These are phyloP conservation scores for Sapria himalayana DNA, from an alignment of 345 rosid species.

Conservation along the genomic window DNA sequence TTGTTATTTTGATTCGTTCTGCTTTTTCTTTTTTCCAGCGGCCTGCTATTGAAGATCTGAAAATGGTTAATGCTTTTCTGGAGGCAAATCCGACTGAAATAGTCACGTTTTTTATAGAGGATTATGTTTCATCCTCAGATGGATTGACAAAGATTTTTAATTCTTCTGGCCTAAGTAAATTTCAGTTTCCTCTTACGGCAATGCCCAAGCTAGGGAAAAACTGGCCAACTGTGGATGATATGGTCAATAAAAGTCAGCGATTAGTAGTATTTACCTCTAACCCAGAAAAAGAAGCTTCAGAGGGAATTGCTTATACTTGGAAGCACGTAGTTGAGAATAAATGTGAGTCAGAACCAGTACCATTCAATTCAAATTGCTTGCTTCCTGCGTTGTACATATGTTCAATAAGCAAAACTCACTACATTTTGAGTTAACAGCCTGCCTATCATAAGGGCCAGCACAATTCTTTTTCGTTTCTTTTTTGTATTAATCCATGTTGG, in stretches of 20 bases:
- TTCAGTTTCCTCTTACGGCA: constrained; percentile 42
- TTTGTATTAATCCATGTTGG: too few relatives aligned
- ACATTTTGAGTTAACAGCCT: too few relatives aligned
- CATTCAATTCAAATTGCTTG: too few relatives aligned
- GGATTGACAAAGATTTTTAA: constrained; percentile 74
- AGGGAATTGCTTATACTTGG: constrained; percentile 85
- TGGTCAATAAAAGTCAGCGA: constrained; percentile 66
- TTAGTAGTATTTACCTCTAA: constrained; percentile 76
- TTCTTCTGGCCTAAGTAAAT: constrained; percentile 51
- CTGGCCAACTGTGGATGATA: constrained; percentile 84
- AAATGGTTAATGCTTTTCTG: constrained; percentile 49
- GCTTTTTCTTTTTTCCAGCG: constrained; percentile 18
- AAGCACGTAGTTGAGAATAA: constrained; percentile 69
- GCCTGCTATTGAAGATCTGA: constrained; percentile 66
- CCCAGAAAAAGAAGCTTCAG: constrained; percentile 54
- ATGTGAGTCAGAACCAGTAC: too few relatives aligned
- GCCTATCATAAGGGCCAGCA: too few relatives aligned
- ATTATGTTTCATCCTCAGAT: constrained; percentile 51
- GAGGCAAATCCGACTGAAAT: constrained; percentile 61
- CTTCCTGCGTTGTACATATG: too few relatives aligned
- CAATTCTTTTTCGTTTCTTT: too few relatives aligned
- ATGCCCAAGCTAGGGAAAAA: constrained; percentile 75
- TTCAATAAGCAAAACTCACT: too few relatives aligned
- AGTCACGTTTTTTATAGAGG: constrained; percentile 81
- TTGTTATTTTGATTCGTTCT: too few relatives aligned